Conservation (phyloP, 257 asterid species). For the Marsdenia floribunda region DNA sequence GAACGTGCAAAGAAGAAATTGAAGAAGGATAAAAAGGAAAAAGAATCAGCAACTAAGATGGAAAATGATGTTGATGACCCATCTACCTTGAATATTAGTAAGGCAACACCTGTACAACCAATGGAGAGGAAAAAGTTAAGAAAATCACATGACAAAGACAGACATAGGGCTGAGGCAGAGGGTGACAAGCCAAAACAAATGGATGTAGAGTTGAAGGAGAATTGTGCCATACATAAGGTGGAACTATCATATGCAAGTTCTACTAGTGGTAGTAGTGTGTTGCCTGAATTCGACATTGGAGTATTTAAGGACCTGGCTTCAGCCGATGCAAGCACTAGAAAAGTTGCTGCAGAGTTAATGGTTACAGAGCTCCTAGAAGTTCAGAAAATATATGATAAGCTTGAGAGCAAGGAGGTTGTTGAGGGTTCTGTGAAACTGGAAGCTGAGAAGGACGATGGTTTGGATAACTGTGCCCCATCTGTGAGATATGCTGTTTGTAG, state of each 20-base stretch:
- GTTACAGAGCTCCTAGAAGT: constrained; percentile 63
- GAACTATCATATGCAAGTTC: constrained; percentile 10
- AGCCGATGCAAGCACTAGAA: constrained; percentile 53
- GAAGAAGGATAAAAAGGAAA: constrained; percentile 49
- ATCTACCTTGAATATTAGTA: constrained; percentile 28
- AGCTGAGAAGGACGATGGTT: constrained; percentile 91
- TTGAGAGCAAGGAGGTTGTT: constrained; percentile 68
- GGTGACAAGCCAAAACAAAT: constrained; percentile 9
- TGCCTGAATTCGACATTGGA: constrained; percentile 89
- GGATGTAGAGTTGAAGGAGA: constrained; percentile 31
- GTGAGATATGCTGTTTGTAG: constrained; percentile 92
- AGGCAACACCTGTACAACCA: constrained; percentile 32
- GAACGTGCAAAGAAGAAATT: constrained; percentile 51
- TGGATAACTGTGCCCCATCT: constrained; percentile 90
- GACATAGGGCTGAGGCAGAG: constrained; percentile 31
- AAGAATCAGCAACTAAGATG: constrained; percentile 27
- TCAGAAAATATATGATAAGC: constrained; percentile 65
- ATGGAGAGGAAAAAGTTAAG: constrained; percentile 73
- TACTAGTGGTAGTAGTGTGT: constrained; percentile 29
- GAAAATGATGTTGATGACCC: constrained; percentile 28
- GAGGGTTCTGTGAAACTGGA: constrained; percentile 72
- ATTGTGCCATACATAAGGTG: constrained; percentile 21
- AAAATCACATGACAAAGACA: constrained; percentile 56
- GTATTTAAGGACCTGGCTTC: constrained; percentile 75
- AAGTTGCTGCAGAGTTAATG: constrained; percentile 64